Conservation (phyloP, 176 grass and related monocot genomes). For the Musa beccarii region DNA sequence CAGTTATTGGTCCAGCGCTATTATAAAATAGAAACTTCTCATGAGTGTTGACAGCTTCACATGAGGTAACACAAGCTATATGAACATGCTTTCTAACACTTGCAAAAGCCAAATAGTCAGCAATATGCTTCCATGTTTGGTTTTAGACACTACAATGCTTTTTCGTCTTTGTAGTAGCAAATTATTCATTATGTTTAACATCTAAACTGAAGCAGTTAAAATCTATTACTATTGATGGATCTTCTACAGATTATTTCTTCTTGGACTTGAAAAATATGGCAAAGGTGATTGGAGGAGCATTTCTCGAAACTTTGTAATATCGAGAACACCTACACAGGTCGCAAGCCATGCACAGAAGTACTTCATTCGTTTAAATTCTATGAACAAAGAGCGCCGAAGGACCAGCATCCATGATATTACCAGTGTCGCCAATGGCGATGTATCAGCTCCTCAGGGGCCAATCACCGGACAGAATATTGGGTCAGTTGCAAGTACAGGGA, state of each 20-base stretch:
- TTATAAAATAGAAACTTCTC: neutral
- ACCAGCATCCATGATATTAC: conserved; percentile 97
- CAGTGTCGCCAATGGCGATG: conserved; percentile 50
- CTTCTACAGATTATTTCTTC: conserved; percentile 71
- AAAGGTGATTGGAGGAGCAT: conserved; percentile 99
- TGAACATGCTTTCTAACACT: neutral
- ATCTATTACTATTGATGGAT: neutral
- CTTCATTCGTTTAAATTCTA: conserved; percentile 80
- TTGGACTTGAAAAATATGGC: conserved; percentile 90
- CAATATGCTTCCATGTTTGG: neutral
- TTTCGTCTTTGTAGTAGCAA: too few species aligned
- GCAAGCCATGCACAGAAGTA: conserved; percentile 96
- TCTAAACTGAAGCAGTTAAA: neutral
- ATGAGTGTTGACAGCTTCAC: neutral
- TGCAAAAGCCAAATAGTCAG: neutral
- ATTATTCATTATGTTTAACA: too few species aligned
- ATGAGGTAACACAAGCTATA: neutral
- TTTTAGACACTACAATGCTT: too few species aligned
- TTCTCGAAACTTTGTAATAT: conserved; percentile 95
- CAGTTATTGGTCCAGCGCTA: neutral
- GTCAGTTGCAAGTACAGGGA: conserved; percentile 29
- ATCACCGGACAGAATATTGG: conserved; percentile 69
- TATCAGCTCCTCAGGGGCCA: conserved; percentile 35
- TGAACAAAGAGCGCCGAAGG: conserved; percentile 83
- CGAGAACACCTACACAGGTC: conserved; percentile 87